phyloP scores from a whole-genome alignment of 2,329 filamentous ascomycete species.

The Fusarium sublunatum region DNA sequence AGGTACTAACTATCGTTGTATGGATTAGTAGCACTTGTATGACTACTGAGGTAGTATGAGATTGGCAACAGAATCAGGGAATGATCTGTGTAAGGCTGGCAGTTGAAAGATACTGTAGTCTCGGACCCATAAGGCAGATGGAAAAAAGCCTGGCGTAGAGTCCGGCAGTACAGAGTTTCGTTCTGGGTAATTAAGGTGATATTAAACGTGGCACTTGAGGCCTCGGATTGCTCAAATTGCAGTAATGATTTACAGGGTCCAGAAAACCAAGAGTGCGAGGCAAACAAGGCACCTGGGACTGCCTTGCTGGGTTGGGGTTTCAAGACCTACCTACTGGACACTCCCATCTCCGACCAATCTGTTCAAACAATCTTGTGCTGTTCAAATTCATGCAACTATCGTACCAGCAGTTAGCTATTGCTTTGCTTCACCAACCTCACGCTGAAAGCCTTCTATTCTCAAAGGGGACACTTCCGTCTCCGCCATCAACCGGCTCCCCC shows the following conservation, averaged over 20 bases:
- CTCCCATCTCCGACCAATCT: neutral
- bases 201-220: neutral
- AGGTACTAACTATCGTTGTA: neutral
- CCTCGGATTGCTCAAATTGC: neutral
- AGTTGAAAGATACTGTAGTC: no score
- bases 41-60: no score
- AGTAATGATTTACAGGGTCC: neutral
- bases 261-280: neutral
- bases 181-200: neutral
- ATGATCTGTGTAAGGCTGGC: no score
- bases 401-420: no score
- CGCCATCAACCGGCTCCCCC: constrained; percentile 19
- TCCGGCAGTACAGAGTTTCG: neutral
- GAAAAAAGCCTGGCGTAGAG: neutral
- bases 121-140: no score
- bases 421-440: neutral
- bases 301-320: neutral
- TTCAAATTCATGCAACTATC: no score
- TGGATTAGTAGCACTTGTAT: neutral
- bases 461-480: constrained; percentile 9
- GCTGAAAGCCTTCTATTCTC: neutral
- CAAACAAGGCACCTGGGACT: no score
- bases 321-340: neutral
- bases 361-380: no score
- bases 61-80: no score